These are phyloP conservation scores for Symbiotaphrina buchneri DNA, from an alignment of 495 filamentous ascomycete genomes.

Conservation along the genomic window DNA sequence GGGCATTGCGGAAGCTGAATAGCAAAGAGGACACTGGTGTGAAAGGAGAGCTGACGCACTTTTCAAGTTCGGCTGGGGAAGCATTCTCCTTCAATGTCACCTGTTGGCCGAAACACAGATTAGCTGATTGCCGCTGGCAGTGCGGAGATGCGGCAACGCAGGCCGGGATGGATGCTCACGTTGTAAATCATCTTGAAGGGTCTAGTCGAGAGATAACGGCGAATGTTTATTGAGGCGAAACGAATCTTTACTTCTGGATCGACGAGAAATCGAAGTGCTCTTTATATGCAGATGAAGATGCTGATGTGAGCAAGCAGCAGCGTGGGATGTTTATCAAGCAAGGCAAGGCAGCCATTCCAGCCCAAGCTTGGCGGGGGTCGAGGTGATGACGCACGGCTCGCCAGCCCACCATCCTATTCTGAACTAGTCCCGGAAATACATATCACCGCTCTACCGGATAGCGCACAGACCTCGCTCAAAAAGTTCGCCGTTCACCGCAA, in stretches of 20 bases:
- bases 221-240: background rate
- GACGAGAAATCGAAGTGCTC: background rate
- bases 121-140: background rate
- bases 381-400: too few relatives aligned
- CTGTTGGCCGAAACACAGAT: slow-evolving; percentile 17
- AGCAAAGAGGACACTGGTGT: background rate
- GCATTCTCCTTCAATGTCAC: slow-evolving; percentile 55
- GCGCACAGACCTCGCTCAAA: background rate
- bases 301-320: too few relatives aligned
- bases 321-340: too few relatives aligned
- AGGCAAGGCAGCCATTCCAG: too few relatives aligned
- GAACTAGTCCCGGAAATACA: background rate
- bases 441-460: background rate
- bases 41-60: slow-evolving; percentile 17
- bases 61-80: slow-evolving; percentile 33
- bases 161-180: background rate
- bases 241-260: background rate
- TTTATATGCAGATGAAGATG: background rate
- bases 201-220: background rate
- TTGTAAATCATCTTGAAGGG: background rate
- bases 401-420: too few relatives aligned
- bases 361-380: too few relatives aligned
- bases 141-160: background rate
- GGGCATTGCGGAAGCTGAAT: background rate
- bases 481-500: background rate